A percentile compares a stretch with the other conserved stretches of the same genome.
phyloP scores from a whole-genome alignment of 371 early-diverging fungal species.

The Mortierella sp. region DNA sequence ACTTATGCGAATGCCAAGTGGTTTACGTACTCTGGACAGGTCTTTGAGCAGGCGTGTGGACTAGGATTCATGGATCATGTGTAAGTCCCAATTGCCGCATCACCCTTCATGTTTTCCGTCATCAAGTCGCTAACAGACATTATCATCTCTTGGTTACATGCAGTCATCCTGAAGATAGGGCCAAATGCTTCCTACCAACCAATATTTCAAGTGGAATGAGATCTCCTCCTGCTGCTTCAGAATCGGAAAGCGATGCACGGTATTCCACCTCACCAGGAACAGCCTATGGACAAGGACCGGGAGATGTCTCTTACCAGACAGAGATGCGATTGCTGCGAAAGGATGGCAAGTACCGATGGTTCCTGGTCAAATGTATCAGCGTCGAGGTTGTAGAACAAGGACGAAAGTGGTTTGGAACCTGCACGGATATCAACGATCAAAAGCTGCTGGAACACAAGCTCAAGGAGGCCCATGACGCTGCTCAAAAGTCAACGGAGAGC shows the following conservation, averaged over 20 bases:
- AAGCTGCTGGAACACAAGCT: conserved; percentile 70
- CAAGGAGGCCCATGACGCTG: conserved; percentile 76
- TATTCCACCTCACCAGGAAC: conserved; percentile 36
- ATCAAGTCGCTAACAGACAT: not conserved
- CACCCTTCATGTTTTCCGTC: not conserved
- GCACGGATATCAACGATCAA: conserved; percentile 75
- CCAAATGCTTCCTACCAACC: conserved; percentile 65
- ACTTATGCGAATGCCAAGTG: conserved; percentile 74
- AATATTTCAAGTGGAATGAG: conserved; percentile 21
- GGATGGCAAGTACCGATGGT: conserved; percentile 69
- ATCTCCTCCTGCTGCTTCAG: conserved; percentile 9
- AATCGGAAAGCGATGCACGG: conserved; percentile 1
- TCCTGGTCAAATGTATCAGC: conserved; percentile 71
- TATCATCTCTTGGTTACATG: not conserved
- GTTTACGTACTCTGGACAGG: conserved; percentile 66
- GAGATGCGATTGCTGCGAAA: conserved; percentile 64
- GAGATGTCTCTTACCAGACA: conserved; percentile 64
- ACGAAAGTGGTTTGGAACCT: conserved; percentile 75
- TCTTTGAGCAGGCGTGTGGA: conserved; percentile 65
- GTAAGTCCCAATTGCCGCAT: conserved; percentile 5
- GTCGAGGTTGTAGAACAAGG: conserved; percentile 68
- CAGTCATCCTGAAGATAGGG: conserved; percentile 67
- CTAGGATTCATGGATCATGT: conserved; percentile 74
- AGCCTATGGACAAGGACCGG: conserved; percentile 49
- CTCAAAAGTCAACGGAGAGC: conserved; percentile 75